Evolutionary conservation across 768 basidiomycete species (phyloP).

Genomic region (Leucocoprinus birnbaumii): DNA sequence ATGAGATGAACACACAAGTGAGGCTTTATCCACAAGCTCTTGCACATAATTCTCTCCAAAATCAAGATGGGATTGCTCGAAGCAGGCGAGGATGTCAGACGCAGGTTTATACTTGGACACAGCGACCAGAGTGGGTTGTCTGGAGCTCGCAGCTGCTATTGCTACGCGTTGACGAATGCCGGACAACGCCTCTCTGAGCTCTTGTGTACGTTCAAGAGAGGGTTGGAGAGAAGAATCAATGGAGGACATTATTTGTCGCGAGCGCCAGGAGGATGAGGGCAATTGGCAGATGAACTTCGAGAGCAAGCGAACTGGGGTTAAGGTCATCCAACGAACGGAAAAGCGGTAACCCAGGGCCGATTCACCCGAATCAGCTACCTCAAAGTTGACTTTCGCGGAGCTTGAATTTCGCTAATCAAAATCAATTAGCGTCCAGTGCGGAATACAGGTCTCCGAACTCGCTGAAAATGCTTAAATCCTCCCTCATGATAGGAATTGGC

Average conservation of each 20-base stretch:
- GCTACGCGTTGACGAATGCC: constrained; percentile 51
- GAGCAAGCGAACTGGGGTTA: neutral
- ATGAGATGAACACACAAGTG: constrained; percentile 42
- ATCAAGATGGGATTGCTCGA: constrained; percentile 77
- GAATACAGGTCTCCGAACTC: no score
- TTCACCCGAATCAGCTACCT: no score
- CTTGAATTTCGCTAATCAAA: no score
- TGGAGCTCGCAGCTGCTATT: constrained; percentile 22
- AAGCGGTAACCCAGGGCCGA: no score
- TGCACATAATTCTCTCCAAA: constrained; percentile 99
- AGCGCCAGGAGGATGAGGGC: neutral
- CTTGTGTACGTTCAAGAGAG: constrained; percentile 41
- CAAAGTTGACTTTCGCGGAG: no score
- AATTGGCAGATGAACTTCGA: neutral
- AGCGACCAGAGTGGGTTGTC: constrained; percentile 59
- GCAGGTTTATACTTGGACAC: constrained; percentile 94
- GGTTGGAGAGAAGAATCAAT: constrained; percentile 15
- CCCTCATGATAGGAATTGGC: no score
- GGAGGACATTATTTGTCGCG: neutral
- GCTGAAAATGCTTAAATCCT: no score
- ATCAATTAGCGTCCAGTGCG: no score
- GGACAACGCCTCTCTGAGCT: constrained; percentile 50
- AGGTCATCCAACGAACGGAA: neutral
- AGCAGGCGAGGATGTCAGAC: constrained; percentile 82
- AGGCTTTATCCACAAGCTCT: constrained; percentile 86